Percentiles rank a stretch among this genome's conserved stretches.
These are phyloP conservation scores for Shiraia bambusicola DNA, from an alignment of 2,329 filamentous ascomycete genomes.

Conservation along the genomic window DNA sequence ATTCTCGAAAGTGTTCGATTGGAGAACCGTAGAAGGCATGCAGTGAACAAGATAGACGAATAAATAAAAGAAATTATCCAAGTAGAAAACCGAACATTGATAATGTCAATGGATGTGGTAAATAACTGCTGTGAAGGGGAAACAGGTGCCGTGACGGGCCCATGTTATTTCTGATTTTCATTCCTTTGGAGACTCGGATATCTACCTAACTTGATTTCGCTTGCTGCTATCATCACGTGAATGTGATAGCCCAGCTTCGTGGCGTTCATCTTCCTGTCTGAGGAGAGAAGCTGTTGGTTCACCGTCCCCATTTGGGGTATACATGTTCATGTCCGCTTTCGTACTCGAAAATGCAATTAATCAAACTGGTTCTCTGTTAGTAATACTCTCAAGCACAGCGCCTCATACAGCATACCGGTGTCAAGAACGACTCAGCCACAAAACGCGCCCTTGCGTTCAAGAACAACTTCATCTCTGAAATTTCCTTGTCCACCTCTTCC, in stretches of 20 bases:
- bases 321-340: conserved; percentile 10
- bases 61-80: not conserved
- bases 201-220: not conserved
- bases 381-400: not conserved
- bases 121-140: too few species aligned
- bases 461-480: conserved; percentile 99
- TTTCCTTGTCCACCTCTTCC: conserved; percentile 99
- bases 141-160: too few species aligned
- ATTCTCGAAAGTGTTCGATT: not conserved
- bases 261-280: too few species aligned
- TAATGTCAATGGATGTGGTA: too few species aligned
- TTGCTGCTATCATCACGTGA: not conserved
- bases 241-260: not conserved
- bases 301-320: not conserved
- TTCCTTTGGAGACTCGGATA: not conserved
- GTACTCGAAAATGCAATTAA: conserved; percentile 14
- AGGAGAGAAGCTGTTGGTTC: not conserved
- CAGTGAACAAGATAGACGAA: not conserved
- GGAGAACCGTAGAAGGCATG: too few species aligned
- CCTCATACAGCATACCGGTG: conserved; percentile 63
- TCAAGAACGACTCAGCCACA: conserved; percentile 96
- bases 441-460: conserved; percentile 96
- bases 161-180: too few species aligned
- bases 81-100: too few species aligned
- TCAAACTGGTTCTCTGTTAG: conserved; percentile 22